A percentile compares a stretch with the other conserved stretches of the same genome.
Conservation (phyloP, 1,139 yeast genomes). For the Suhomyces atakaporum region DNA sequence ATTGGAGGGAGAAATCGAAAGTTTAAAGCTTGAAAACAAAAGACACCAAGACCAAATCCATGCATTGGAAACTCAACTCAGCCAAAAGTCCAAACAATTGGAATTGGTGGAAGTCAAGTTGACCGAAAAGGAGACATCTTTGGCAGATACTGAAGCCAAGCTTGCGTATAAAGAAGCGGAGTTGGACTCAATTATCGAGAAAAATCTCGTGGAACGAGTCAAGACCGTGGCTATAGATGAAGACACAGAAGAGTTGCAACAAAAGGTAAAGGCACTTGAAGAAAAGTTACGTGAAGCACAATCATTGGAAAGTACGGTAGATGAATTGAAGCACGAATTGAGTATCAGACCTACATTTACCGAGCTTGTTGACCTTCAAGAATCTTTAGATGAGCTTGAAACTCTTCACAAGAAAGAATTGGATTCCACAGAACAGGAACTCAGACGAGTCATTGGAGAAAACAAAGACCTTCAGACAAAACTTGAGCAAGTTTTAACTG, state of each 20-base stretch:
- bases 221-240: conserved; percentile 13
- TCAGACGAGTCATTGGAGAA: conserved; percentile 24
- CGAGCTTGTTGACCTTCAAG: conserved; percentile 28
- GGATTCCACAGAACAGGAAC: conserved; percentile 30
- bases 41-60: conserved; percentile 11
- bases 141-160: conserved; percentile 11
- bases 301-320: conserved; percentile 19
- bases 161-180: conserved; percentile 17
- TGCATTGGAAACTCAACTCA: conserved; percentile 14
- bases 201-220: conserved; percentile 16
- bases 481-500: conserved; percentile 20
- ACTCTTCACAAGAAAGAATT: conserved; percentile 34
- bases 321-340: conserved; percentile 28
- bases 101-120: conserved; percentile 11
- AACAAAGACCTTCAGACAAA: conserved; percentile 20
- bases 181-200: conserved; percentile 16
- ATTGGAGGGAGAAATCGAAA: conserved; percentile 54
- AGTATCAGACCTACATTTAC: conserved; percentile 26
- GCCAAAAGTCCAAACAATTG: neutral
- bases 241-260: conserved; percentile 1
- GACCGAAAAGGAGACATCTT: conserved; percentile 4
- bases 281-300: conserved; percentile 13
- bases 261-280: conserved; percentile 9
- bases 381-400: conserved; percentile 26
- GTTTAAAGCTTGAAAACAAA: conserved; percentile 15